phyloP scores from a whole-genome alignment of 1,139 yeast genomes.

The Starmera stellimalicola region DNA sequence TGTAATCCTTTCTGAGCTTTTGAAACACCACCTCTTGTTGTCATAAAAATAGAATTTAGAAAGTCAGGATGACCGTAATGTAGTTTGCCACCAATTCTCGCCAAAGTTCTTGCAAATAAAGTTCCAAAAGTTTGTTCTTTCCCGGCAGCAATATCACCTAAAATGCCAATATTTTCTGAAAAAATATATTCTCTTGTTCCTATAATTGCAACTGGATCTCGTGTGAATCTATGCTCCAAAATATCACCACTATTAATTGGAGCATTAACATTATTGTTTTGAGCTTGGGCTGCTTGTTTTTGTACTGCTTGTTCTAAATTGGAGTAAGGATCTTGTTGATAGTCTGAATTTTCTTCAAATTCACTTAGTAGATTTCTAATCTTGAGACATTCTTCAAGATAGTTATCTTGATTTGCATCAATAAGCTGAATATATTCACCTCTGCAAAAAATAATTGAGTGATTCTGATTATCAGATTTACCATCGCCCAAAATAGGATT shows the following conservation, averaged over 20 bases:
- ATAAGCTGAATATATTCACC: constrained; percentile 69
- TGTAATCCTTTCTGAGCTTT: constrained; percentile 69
- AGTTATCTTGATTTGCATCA: constrained; percentile 72
- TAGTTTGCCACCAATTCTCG: constrained; percentile 64
- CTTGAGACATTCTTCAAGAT: constrained; percentile 66
- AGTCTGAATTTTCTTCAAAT: constrained; percentile 50
- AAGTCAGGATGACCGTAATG: constrained; percentile 76
- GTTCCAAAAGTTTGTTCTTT: constrained; percentile 74
- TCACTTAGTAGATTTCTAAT: constrained; percentile 59
- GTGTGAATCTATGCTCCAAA: constrained; percentile 10
- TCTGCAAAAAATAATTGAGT: constrained; percentile 59
- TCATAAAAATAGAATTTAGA: constrained; percentile 57
- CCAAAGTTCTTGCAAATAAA: constrained; percentile 61
- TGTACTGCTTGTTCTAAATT: constrained; percentile 35
- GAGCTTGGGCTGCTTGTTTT: constrained; percentile 52
- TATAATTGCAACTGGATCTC: constrained; percentile 59
- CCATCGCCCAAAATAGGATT: constrained; percentile 75
- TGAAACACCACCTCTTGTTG: constrained; percentile 70
- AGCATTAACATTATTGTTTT: constrained; percentile 25
- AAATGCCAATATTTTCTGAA: constrained; percentile 65
- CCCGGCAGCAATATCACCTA: constrained; percentile 74
- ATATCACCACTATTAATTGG: constrained; percentile 19
- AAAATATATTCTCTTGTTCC: constrained; percentile 72
- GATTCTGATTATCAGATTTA: constrained; percentile 70
- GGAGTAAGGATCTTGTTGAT: constrained; percentile 28